Evolutionary conservation across 805 yeast species (phyloP).

Genomic region (Wickerhamomyces sydowiorum): DNA sequence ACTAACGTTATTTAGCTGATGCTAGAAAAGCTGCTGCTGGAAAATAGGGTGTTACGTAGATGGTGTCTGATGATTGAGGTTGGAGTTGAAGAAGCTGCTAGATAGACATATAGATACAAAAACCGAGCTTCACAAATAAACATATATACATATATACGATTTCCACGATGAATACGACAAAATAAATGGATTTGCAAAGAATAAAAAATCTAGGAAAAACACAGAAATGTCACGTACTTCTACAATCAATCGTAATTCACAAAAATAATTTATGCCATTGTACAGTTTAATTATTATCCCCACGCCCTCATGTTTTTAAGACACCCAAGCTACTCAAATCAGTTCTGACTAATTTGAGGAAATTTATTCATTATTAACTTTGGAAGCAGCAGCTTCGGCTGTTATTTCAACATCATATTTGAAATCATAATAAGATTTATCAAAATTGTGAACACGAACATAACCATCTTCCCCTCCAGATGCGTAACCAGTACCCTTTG

Average conservation of each 20-base stretch:
- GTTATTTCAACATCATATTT: constrained; percentile 87
- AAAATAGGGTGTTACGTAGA: too few relatives aligned
- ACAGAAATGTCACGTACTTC: too few relatives aligned
- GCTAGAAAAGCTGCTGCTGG: constrained; percentile 39
- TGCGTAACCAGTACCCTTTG: constrained; percentile 89
- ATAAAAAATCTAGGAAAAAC: too few relatives aligned
- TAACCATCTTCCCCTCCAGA: constrained; percentile 99
- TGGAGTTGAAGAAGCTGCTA: neutral
- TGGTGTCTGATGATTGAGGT: neutral
- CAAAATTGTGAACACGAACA: constrained; percentile 90
- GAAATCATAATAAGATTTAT: constrained; percentile 88
- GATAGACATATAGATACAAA: too few relatives aligned
- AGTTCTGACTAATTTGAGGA: too few relatives aligned
- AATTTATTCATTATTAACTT: neutral
- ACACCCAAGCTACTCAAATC: too few relatives aligned
- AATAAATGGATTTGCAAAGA: neutral
- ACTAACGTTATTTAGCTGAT: constrained; percentile 34
- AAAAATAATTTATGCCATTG: neutral
- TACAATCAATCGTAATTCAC: neutral
- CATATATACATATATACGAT: neutral
- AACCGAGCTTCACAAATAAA: too few relatives aligned
- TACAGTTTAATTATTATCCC: neutral
- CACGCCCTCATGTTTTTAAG: neutral
- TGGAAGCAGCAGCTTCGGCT: constrained; percentile 37
- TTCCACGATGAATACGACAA: neutral